Evolutionary conservation across 2,329 filamentous ascomycete species (phyloP).

Genomic region (Paraphoma chrysanthemicola): DNA sequence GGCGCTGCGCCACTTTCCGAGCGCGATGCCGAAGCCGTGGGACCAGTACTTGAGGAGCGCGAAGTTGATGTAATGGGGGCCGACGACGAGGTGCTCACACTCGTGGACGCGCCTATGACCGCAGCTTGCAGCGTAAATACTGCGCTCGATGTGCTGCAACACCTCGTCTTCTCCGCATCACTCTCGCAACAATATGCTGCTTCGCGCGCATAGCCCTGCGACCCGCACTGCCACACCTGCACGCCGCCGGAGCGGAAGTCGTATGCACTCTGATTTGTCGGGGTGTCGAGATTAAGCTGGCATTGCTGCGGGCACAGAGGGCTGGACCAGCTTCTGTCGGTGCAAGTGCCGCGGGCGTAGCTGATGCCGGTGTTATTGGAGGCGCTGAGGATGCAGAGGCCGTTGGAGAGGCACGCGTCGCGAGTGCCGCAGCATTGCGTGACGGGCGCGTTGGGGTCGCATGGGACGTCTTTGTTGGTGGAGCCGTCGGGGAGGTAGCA

Average conservation of each 20-base stretch:
- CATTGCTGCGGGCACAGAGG: constrained; percentile 15
- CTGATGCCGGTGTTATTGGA: constrained; percentile 14
- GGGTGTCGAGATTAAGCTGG: constrained; percentile 13
- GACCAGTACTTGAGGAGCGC: not conserved
- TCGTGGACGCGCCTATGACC: not conserved
- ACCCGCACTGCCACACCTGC: constrained; percentile 16
- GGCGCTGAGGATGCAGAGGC: constrained; percentile 13
- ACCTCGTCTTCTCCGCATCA: constrained; percentile 11
- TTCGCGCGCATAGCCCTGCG: constrained; percentile 12
- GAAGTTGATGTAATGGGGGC: too few species aligned
- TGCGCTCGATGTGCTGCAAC: constrained; percentile 15
- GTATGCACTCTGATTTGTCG: constrained; percentile 12
- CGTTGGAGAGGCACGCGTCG: constrained; percentile 15
- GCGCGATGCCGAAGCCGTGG: not conserved
- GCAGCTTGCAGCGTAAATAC: constrained; percentile 8
- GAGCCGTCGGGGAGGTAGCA: constrained; percentile 20
- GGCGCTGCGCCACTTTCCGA: not conserved
- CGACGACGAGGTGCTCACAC: not conserved
- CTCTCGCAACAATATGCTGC: constrained; percentile 21
- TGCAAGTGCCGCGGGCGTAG: constrained; percentile 18
- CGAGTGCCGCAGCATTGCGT: constrained; percentile 17
- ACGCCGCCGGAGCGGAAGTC: constrained; percentile 15
- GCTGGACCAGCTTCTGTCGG: constrained; percentile 11
- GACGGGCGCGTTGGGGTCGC: constrained; percentile 9
- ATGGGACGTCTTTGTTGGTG: constrained; percentile 9